Evolutionary conservation across 129 eudicot genomes (phyloP), one percentile per base, ranked within the genome.

Genomic region (Scalesia atractyloides): DNA sequence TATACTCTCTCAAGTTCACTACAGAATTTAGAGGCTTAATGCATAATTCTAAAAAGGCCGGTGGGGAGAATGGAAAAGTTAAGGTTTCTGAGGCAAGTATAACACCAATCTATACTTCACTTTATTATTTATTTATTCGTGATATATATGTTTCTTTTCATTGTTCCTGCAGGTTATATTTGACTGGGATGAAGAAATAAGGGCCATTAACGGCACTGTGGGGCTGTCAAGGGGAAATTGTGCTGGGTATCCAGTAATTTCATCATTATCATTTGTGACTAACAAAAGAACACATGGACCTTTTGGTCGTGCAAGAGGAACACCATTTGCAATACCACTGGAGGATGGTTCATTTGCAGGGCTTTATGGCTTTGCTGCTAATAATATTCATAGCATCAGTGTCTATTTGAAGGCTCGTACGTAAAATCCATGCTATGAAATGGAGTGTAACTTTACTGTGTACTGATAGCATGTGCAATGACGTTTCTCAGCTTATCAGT

Each of bases 1-100:
- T 54, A 54, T 54, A 54, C 30, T 54, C 61, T 54, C 61, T 54
- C 14, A 54, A 9, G 61, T 54, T 54, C 61, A 54, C 61, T 54
- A 18, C 61, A 5, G 61, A 54, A 54, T 7, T 7, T 20, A 54
- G 14, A 3, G 61, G 61, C 1, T 1, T 19, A 3, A 17, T 54
- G 3, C 30, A 54, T 11, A 18, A 26, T 17, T 54, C 61, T 1
- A 20, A 7, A 18, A 54, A 1, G 61, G 26, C 13, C 19, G 61
- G 61, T 18, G 61, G 30, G 19, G 7, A 12, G 61, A 54, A 54
- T 5, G 61, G 61, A 6, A 12, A 10, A 54, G 61, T 9, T 2
- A 19, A 2, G 4, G 33, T 9, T 8, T 6, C 9, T 54, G 61
- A 54, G 61, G 61, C 18, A 2, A 54, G 6, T 48, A 48, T 5